These are phyloP conservation scores for Evansstolkia leycettana DNA, from an alignment of 495 filamentous ascomycete genomes.

Conservation along the genomic window DNA sequence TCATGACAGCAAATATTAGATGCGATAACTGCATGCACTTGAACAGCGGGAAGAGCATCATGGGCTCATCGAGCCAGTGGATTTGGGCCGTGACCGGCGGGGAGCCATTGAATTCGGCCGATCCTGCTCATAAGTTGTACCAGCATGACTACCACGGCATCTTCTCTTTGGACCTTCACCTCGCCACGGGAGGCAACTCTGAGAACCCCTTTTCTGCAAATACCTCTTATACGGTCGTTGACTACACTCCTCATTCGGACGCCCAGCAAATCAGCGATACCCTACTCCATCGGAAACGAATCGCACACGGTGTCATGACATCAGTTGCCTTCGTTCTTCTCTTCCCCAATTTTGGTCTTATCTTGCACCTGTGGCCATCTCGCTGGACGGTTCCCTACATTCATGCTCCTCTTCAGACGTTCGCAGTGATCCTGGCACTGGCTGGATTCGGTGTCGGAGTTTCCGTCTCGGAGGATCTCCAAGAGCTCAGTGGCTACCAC, in stretches of 20 bases:
- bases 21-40: slow-evolving; percentile 39
- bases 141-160: slow-evolving; percentile 41
- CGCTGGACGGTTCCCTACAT: slow-evolving; percentile 19
- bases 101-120: slow-evolving; percentile 36
- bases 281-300: slow-evolving; percentile 13
- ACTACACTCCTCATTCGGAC: slow-evolving; percentile 4
- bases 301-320: slow-evolving; percentile 25
- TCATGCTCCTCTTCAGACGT: slow-evolving; percentile 47
- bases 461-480: slow-evolving; percentile 23
- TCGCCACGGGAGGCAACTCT: slow-evolving; percentile 39
- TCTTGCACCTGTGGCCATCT: slow-evolving; percentile 28
- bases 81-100: slow-evolving; percentile 50
- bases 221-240: slow-evolving; percentile 1
- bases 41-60: slow-evolving; percentile 39
- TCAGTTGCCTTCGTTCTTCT: slow-evolving; percentile 23
- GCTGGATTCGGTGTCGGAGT: slow-evolving; percentile 50
- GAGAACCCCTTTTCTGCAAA: slow-evolving; percentile 43
- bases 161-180: slow-evolving; percentile 46
- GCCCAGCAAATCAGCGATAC: slow-evolving; percentile 8
- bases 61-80: slow-evolving; percentile 33
- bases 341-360: slow-evolving; percentile 32
- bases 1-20: slow-evolving; percentile 49
- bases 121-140: slow-evolving; percentile 29
- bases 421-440: slow-evolving; percentile 40
- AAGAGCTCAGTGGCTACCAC: slow-evolving; percentile 16